A percentile compares a stretch with the other conserved stretches of the same genome.
These are phyloP conservation scores for Sporothrix pseudoabietina DNA, from an alignment of 2,329 filamentous ascomycete species.

Conservation along the genomic window DNA sequence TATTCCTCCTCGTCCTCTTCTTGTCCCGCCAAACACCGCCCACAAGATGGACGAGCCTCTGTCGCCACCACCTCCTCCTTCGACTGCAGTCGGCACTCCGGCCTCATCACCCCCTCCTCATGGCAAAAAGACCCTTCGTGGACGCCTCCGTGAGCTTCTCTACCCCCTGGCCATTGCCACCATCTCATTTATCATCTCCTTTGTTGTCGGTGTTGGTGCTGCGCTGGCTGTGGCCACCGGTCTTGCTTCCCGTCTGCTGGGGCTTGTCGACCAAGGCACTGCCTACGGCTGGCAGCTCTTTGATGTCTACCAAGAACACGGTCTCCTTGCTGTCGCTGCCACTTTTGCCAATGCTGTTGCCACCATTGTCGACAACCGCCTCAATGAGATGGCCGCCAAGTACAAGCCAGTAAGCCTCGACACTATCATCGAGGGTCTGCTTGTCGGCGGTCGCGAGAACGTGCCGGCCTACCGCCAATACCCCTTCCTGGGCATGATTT, in stretches of 20 bases:
- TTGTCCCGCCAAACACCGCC: background rate
- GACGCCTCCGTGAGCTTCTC: background rate
- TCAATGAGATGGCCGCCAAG: background rate
- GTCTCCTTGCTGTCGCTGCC: background rate
- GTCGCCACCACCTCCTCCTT: background rate
- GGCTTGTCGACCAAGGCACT: background rate
- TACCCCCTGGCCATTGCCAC: constrained; percentile 3
- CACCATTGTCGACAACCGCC: background rate
- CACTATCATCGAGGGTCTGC: background rate
- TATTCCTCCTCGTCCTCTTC: constrained; percentile 9
- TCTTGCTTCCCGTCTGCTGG: background rate
- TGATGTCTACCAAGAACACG: background rate
- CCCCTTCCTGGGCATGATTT: constrained; percentile 27
- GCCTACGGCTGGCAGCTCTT: constrained; percentile 14
- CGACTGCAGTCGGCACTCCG: background rate
- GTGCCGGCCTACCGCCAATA: constrained; percentile 9
- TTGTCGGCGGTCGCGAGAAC: background rate
- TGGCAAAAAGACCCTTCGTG: background rate
- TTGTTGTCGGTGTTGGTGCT: constrained; percentile 9
- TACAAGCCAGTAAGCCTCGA: constrained; percentile 13
- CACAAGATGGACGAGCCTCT: background rate
- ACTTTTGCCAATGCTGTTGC: constrained; percentile 13
- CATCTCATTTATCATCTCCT: constrained; percentile 22
- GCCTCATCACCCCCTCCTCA: background rate
- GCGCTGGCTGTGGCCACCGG: background rate